Percentiles rank a stretch among this genome's conserved stretches.
Evolutionary conservation across 257 asterid genomes (phyloP).

Genomic region (Solanum megistacrolobum): DNA sequence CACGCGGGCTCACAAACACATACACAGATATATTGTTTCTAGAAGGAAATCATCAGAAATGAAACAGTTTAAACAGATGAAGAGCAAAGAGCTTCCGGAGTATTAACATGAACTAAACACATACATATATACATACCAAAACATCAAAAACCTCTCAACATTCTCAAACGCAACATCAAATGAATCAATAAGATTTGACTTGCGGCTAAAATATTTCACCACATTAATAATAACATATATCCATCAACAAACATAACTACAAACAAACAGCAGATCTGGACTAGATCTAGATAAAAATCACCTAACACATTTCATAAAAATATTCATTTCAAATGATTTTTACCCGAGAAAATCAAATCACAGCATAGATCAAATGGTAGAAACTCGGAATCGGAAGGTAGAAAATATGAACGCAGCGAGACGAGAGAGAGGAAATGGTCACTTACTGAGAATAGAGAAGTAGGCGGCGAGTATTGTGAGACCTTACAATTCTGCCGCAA

Average conservation of each 20-base stretch:
- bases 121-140: too few species aligned
- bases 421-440: neutral
- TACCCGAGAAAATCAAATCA: neutral
- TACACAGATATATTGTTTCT: neutral
- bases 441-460: neutral
- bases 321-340: neutral
- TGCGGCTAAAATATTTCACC: neutral
- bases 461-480: neutral
- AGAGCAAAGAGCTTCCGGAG: too few species aligned
- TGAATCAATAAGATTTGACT: neutral
- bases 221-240: neutral
- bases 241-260: neutral
- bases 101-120: neutral
- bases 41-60: neutral
- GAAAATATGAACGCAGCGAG: neutral
- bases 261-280: neutral
- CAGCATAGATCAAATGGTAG: neutral
- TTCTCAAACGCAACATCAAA: neutral
- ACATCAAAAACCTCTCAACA: neutral
- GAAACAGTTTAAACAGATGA: neutral
- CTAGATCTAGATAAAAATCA: neutral
- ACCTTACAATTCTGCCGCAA: neutral
- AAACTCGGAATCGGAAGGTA: neutral
- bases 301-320: neutral
- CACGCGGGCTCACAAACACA: too few species aligned